Base-by-base conservation (phyloP, 345 rosid genomes). In the Citrus unshiu region DNA sequence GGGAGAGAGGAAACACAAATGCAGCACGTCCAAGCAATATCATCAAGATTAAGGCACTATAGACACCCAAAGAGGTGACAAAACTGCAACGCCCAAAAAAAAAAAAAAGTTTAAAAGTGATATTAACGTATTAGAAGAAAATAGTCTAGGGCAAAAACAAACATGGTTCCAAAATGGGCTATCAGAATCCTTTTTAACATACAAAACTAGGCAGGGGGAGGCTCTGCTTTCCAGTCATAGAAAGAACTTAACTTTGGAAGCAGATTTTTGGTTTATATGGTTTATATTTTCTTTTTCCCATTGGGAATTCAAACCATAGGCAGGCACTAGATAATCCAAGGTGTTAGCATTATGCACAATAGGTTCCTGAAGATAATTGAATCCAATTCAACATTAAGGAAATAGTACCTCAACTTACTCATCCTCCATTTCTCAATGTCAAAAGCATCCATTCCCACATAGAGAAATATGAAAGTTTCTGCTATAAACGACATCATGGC, bases 391-490 rank as follows among this genome's bases (percentile, higher is more conserved):
- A n/a, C 22, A 49, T 32, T 43, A 61, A 9, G 46, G 4, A 19
- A 75, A 51, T 37, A 68, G 70, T 84, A 92, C 99, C 94, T 90
- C 69, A 91, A 72, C 80, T 83, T 87, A 77, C 88, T 91, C 77
- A 86, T 87, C 87, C 87, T 93, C 98, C 98, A 93, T 72, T 91
- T 95, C 81, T 88, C 91, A 34, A 87, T 78, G 80, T 93, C 98
- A 73, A 95, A 85, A 72, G 98, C 95, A 89, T 95, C 99, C 91
- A 94, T 90, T 77, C 98, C 99, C 56, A 95, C 93, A 72, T 95
- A 95, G 5, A 95, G 86, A 87, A 95, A 93, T 84, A 95, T 93
- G 84, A 93, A 90, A 12, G 97, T 93, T 79, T 95, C 98, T 5
- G 99, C 93, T 60, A 93, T 81, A 77, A 91, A 91, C 24, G 99